A percentile compares a stretch with the other conserved stretches of the same genome.
phyloP scores from a whole-genome alignment of 2,329 filamentous ascomycete genomes.

The Aspergillus clavatus region DNA sequence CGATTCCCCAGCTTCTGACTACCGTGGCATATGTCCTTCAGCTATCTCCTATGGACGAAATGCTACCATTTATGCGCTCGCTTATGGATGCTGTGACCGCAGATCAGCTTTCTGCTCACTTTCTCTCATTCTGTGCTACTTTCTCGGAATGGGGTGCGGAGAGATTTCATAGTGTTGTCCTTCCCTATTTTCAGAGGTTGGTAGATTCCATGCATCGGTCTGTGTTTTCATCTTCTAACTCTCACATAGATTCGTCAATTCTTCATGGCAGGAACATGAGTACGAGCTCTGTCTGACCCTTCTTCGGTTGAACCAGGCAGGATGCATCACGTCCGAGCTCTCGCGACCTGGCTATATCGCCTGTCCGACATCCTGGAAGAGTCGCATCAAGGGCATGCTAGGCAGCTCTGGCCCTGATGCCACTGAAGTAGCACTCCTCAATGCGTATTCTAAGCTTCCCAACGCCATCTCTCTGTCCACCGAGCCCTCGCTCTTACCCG shows the following conservation, averaged over 20 bases:
- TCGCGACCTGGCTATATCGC: conserved; percentile 36
- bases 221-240: conserved; percentile 13
- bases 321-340: conserved; percentile 49
- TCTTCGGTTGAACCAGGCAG: conserved; percentile 52
- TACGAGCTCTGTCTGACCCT: conserved; percentile 65
- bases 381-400: conserved; percentile 66
- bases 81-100: conserved; percentile 62
- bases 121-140: conserved; percentile 79
- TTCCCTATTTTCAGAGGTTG: conserved; percentile 75
- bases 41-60: conserved; percentile 70
- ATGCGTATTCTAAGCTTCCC: conserved; percentile 61
- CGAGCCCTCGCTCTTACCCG: conserved; percentile 61
- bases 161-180: conserved; percentile 72
- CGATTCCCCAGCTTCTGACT: conserved; percentile 39
- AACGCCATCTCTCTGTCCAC: conserved; percentile 52
- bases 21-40: conserved; percentile 63
- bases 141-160: conserved; percentile 68
- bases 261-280: conserved; percentile 66
- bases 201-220: conserved; percentile 2
- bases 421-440: conserved; percentile 62
- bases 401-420: conserved; percentile 44
- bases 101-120: conserved; percentile 64
- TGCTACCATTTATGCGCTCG: conserved; percentile 64
- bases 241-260: conserved; percentile 62
- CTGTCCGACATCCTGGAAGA: conserved; percentile 57